Percentiles rank a stretch among this genome's conserved stretches.
phyloP scores from a whole-genome alignment of 2,329 filamentous ascomycete genomes.

The Arthrinium puccinioides region DNA sequence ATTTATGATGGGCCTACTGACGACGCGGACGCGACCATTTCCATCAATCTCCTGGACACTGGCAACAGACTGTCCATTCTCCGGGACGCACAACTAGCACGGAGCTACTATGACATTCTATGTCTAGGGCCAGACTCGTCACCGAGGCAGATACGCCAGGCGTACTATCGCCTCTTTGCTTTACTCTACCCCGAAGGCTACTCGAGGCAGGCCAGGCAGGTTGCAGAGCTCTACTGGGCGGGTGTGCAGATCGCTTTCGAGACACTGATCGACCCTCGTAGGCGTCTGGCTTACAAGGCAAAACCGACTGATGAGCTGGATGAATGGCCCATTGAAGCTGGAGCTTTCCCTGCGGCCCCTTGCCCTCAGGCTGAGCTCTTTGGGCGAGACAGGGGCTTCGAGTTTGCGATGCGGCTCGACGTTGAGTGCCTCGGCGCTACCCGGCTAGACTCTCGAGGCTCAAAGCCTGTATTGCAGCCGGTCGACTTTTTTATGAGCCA shows the following conservation, averaged over 20 bases:
- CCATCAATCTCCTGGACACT: slow-evolving; percentile 5
- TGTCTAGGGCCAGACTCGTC: slow-evolving; percentile 7
- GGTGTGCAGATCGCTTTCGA: slow-evolving; percentile 37
- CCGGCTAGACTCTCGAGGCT: not conserved
- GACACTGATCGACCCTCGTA: slow-evolving; percentile 35
- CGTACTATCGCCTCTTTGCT: slow-evolving; percentile 36
- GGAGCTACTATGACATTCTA: slow-evolving; percentile 13
- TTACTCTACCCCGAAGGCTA: slow-evolving; percentile 37
- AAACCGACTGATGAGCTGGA: not conserved
- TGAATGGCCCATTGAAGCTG: not conserved
- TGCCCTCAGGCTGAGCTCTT: too few species aligned
- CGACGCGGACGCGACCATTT: slow-evolving; percentile 1
- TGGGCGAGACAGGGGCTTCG: too few species aligned
- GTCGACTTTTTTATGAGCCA: slow-evolving; percentile 8
- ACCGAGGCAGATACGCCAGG: slow-evolving; percentile 29
- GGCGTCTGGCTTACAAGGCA: slow-evolving; percentile 35
- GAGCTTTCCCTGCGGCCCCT: too few species aligned
- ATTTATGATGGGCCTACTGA: slow-evolving; percentile 9
- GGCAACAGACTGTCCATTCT: too few species aligned
- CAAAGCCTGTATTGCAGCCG: slow-evolving; percentile 2
- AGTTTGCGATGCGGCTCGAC: too few species aligned
- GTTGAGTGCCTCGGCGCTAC: not conserved
- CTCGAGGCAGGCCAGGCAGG: slow-evolving; percentile 27
- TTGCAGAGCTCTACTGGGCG: slow-evolving; percentile 32
- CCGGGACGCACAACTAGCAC: slow-evolving; percentile 11